These are phyloP conservation scores for Psidium guajava DNA, from an alignment of 345 rosid genomes.

Conservation along the genomic window DNA sequence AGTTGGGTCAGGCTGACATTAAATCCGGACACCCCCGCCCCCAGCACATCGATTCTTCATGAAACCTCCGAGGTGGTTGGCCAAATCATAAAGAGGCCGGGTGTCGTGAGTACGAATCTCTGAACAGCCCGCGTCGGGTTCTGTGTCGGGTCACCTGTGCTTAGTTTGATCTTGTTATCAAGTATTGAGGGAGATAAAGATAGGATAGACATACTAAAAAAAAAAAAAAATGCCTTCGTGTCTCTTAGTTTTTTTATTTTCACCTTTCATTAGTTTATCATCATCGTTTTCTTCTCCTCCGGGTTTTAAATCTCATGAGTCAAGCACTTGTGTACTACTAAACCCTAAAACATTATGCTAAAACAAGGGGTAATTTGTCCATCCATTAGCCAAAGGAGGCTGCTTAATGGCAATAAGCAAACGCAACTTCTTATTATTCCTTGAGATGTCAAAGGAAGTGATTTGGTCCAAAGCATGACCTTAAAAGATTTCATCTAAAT, in stretches of 20 bases:
- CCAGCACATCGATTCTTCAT: background rate
- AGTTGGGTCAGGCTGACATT: background rate
- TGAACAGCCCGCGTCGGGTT: fast-evolving
- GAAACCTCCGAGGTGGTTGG: background rate
- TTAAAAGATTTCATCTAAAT: no score
- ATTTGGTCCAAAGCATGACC: no score
- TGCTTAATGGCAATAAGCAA: background rate
- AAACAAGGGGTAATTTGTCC: background rate
- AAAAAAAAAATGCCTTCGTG: no score
- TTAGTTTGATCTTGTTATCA: no score
- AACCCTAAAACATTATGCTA: background rate
- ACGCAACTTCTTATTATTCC: background rate
- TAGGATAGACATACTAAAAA: no score
- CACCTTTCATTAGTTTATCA: no score
- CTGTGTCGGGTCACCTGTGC: background rate
- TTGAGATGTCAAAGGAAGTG: background rate
- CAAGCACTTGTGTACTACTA: no score
- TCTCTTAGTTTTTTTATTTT: no score
- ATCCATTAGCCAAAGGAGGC: background rate
- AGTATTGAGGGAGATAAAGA: no score
- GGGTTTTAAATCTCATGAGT: no score
- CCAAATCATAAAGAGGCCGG: background rate
- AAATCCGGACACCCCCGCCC: background rate
- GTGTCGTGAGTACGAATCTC: background rate
- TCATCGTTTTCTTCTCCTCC: no score